These are phyloP conservation scores for Ampelocalamus luodianensis DNA, from an alignment of 176 grass and related monocot genomes.

Conservation along the genomic window DNA sequence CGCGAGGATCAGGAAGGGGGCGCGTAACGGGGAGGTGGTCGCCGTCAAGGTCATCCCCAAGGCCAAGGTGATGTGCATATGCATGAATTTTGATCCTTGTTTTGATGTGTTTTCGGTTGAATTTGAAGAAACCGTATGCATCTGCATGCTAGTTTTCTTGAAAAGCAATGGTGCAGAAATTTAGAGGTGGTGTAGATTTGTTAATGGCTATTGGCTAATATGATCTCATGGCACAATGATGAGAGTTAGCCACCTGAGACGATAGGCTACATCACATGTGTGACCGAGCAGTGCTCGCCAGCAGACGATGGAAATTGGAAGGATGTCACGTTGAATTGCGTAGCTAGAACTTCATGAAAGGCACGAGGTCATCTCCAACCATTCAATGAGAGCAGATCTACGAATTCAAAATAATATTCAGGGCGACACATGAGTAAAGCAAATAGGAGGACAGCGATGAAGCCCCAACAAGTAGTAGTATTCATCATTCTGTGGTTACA, in stretches of 20 bases:
- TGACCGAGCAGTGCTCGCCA: too few relatives aligned
- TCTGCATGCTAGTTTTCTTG: constrained; percentile 25
- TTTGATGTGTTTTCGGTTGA: background rate
- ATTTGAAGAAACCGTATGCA: background rate
- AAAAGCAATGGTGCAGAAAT: background rate
- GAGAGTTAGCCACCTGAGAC: too few relatives aligned
- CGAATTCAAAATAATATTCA: constrained; percentile 32
- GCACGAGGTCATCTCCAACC: background rate
- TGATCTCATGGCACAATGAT: too few relatives aligned
- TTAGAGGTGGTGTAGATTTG: constrained; percentile 19
- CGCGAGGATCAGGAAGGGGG: constrained; percentile 49
- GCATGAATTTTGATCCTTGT: background rate
- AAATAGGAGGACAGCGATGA: background rate
- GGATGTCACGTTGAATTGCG: background rate
- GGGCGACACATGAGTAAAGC: constrained; percentile 11
- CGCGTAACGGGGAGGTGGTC: constrained; percentile 47
- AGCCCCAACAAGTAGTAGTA: constrained; percentile 24
- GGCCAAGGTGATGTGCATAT: constrained; percentile 58
- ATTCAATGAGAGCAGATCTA: background rate
- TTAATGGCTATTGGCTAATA: background rate
- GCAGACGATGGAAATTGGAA: too few relatives aligned
- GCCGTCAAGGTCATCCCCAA: constrained; percentile 81
- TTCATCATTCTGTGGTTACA: constrained; percentile 24
- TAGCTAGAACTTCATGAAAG: background rate
- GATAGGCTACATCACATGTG: too few relatives aligned